Conservation (phyloP, 2,329 filamentous ascomycete species). For the Aspergillus sp. region DNA sequence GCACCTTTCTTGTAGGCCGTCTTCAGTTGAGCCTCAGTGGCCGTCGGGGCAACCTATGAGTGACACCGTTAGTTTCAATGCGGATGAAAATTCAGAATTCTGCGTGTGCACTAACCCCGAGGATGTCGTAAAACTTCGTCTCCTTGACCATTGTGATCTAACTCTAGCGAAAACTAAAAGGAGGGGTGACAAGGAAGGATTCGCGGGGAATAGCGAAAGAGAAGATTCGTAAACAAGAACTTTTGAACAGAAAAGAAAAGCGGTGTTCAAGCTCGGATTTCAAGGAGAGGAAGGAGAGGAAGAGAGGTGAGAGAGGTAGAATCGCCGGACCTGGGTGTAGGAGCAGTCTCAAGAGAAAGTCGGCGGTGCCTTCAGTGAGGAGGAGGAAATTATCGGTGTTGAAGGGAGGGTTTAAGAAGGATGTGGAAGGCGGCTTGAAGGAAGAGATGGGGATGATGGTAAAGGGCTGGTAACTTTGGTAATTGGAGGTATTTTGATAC, state of each 20-base stretch:
- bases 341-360: constrained; percentile 5
- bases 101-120: constrained; percentile 48
- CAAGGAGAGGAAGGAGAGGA: constrained; percentile 18
- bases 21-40: constrained; percentile 85
- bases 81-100: neutral
- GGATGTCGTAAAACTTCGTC: constrained; percentile 53
- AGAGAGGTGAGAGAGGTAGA: constrained; percentile 14
- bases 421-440: constrained; percentile 23
- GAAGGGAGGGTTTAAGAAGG: constrained; percentile 22
- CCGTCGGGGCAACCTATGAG: constrained; percentile 73
- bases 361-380: constrained; percentile 11
- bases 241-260: constrained; percentile 24
- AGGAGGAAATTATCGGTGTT: constrained; percentile 19
- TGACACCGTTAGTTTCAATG: constrained; percentile 30
- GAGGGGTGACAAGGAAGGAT: constrained; percentile 6
- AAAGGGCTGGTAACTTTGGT: constrained; percentile 15
- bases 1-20: constrained; percentile 94
- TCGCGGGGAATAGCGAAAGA: constrained; percentile 8
- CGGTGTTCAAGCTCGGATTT: constrained; percentile 11
- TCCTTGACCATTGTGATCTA: constrained; percentile 55
- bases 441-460: constrained; percentile 12
- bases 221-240: constrained; percentile 22
- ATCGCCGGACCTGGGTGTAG: constrained; percentile 15
- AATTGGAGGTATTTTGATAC: constrained; percentile 16
- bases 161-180: constrained; percentile 21